phyloP scores from a whole-genome alignment of 257 asterid genomes.

The Nicotiana obtusifolia region DNA sequence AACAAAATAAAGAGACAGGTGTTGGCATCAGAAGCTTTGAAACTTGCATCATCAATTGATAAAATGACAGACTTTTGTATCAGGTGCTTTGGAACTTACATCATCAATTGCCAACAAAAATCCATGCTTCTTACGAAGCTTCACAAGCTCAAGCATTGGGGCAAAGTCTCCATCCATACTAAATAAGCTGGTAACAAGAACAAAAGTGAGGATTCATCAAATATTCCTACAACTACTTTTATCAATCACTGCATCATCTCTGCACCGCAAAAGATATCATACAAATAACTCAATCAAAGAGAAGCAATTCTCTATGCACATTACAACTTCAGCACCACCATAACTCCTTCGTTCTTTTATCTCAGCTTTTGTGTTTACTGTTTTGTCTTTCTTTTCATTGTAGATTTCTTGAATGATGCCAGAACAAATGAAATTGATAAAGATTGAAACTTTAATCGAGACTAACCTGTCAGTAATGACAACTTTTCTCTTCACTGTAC shows the following conservation, averaged over 20 bases:
- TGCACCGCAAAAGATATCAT: neutral
- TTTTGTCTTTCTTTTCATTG: neutral
- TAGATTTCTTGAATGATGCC: neutral
- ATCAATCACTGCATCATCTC: neutral
- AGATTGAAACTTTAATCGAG: constrained; percentile 5
- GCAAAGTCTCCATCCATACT: constrained; percentile 99
- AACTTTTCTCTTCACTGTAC: constrained; percentile 84
- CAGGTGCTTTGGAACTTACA: constrained; percentile 42
- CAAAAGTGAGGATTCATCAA: neutral
- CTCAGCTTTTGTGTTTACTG: neutral
- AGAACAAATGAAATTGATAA: constrained; percentile 1
- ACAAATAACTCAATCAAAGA: neutral
- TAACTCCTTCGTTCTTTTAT: neutral
- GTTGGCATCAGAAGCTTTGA: neutral
- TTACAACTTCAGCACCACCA: neutral
- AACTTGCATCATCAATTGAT: neutral
- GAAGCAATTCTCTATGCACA: neutral
- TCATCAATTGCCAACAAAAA: constrained; percentile 94
- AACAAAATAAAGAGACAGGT: neutral
- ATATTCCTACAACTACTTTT: neutral
- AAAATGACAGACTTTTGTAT: neutral
- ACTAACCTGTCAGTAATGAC: constrained; percentile 93
- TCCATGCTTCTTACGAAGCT: constrained; percentile 83
- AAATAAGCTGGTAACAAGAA: constrained; percentile 58
- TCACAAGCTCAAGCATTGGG: constrained; percentile 74